These are phyloP conservation scores for Cryptococcus sp. DNA, from an alignment of 1,284 basidiomycete genomes.

Conservation along the genomic window DNA sequence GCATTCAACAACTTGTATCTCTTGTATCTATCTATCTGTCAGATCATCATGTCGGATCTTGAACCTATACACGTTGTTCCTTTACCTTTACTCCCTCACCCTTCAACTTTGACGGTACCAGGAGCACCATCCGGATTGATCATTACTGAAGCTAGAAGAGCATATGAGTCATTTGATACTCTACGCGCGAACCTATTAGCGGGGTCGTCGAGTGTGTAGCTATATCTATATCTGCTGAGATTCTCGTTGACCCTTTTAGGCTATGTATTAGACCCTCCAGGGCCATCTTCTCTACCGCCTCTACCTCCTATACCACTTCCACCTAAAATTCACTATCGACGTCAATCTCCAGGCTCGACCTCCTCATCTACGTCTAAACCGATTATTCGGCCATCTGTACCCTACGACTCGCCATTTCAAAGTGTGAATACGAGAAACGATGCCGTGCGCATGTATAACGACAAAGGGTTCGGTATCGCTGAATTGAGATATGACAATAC, in stretches of 20 bases:
- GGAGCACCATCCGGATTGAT: background rate
- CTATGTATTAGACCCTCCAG: conserved; percentile 7
- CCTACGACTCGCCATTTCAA: background rate
- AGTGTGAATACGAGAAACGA: background rate
- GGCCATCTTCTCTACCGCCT: conserved; percentile 3
- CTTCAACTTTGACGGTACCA: background rate
- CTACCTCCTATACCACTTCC: conserved; percentile 8
- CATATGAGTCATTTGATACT: background rate
- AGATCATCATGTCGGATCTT: too few relatives aligned
- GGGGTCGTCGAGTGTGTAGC: background rate
- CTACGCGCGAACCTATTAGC: conserved; percentile 1
- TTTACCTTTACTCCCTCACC: conserved; percentile 8
- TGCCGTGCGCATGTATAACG: background rate
- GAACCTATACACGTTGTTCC: too few relatives aligned
- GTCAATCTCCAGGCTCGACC: background rate
- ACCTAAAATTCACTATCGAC: conserved; percentile 1
- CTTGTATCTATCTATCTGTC: too few relatives aligned
- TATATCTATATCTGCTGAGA: too few relatives aligned
- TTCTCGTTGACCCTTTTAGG: background rate
- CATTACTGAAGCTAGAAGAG: conserved; percentile 1
- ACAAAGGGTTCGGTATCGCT: background rate
- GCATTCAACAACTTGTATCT: too few relatives aligned
- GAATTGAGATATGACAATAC: background rate
- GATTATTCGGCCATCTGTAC: background rate
- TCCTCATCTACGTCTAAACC: background rate